Evolutionary conservation across 306 rosid genomes (phyloP), one percentile per base, ranked within the genome.

Genomic region (Dicorynia guianensis): DNA sequence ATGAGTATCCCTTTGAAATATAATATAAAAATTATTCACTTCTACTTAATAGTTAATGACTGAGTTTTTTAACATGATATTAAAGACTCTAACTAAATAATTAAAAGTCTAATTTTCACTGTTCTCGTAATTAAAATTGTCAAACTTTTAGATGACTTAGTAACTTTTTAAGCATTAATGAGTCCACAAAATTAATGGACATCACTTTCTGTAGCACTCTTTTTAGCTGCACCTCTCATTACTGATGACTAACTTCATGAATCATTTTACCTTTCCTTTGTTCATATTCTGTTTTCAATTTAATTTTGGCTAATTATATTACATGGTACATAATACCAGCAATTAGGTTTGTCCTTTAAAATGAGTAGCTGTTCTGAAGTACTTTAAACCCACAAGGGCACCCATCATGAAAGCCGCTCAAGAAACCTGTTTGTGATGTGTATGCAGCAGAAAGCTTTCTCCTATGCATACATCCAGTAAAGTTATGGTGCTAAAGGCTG

Each of bases 141-240:
- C n/a, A n/a, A n/a, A n/a, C n/a, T n/a, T n/a, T n/a, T n/a, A n/a
- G n/a, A n/a, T n/a, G n/a, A n/a, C n/a, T n/a, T n/a, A n/a, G n/a
- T n/a, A n/a, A n/a, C n/a, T n/a, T n/a, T n/a, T n/a, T n/a, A n/a
- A n/a, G n/a, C n/a, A n/a, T n/a, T n/a, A n/a, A n/a, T n/a, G n/a
- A n/a, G 66, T 25, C 53, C 34, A 46, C 73, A 56, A 44, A n/a
- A 40, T 40, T 40, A 70, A 52, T n/a, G n/a, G n/a, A 66, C 44
- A 18, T 36, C 17, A 47, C 65, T 13, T 0, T 58, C 53, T 5
- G 1, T 10, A 18, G 63, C 25, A 52, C 35, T 40, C 18, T 35
- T 30, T 35, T 36, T 33, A 34, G 14, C 10, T 30, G 11, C 44
- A 52, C 69, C 39, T 69, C 49, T 64, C 46, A 59, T 15, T 25